Evolutionary conservation across 208 protist species (phyloP).

Genomic region (Leishmania lainsoni): DNA sequence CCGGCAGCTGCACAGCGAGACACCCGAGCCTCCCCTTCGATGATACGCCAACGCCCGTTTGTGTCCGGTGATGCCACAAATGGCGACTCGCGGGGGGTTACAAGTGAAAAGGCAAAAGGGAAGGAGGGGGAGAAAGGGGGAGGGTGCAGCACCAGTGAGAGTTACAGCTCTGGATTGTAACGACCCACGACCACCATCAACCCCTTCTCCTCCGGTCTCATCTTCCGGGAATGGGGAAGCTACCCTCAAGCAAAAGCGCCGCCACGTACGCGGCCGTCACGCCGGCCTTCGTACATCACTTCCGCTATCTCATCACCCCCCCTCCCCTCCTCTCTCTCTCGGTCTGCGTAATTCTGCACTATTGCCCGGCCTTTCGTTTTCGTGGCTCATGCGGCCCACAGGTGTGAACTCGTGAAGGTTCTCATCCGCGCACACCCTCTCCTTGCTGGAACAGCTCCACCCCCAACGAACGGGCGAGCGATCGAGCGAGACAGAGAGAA

Average conservation of each 20-base stretch:
- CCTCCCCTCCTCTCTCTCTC: background rate
- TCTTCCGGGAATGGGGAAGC: background rate
- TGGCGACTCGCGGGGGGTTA: background rate
- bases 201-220: background rate
- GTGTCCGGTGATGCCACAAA: background rate
- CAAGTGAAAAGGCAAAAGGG: background rate
- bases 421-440: background rate
- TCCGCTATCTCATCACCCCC: background rate
- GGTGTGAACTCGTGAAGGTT: conserved; percentile 1
- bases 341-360: background rate
- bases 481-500: background rate
- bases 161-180: background rate
- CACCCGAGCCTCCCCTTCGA: too few species aligned
- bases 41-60: too few species aligned
- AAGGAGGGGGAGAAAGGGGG: background rate
- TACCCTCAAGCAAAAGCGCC: background rate
- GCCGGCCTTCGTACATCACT: too few species aligned
- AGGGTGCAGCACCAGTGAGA: background rate
- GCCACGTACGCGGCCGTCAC: background rate
- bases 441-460: background rate
- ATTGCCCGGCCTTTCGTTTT: background rate
- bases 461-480: background rate
- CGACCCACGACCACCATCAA: background rate
- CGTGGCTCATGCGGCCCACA: background rate
- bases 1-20: too few species aligned